Conservation (phyloP, 139 green algal species). For the Cymbomonas tetramitiformis region DNA sequence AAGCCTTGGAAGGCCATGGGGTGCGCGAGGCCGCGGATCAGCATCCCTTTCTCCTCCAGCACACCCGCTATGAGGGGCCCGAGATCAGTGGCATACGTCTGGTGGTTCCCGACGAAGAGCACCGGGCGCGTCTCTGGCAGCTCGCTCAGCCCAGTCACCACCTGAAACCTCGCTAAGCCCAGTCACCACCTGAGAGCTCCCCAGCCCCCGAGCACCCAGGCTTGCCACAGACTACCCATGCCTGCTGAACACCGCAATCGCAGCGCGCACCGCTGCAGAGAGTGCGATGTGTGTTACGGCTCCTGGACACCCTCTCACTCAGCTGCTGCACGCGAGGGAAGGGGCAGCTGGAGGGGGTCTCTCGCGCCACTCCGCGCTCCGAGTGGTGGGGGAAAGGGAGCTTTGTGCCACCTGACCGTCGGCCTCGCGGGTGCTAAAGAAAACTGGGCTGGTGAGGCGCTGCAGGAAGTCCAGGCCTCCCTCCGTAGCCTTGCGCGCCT, state of each 20-base stretch:
- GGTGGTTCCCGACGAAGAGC: slow-evolving; percentile 84
- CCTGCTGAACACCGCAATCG: too few species aligned
- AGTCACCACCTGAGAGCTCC: slow-evolving; percentile 19
- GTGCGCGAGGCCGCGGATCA: slow-evolving; percentile 69
- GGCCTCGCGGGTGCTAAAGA: slow-evolving; percentile 5
- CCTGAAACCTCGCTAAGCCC: slow-evolving; percentile 7
- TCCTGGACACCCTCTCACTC: too few species aligned
- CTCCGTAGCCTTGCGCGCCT: slow-evolving; percentile 1
- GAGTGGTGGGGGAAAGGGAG: background rate
- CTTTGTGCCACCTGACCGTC: background rate
- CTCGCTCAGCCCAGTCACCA: background rate
- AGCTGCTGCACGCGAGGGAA: too few species aligned
- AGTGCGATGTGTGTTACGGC: background rate
- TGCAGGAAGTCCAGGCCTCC: background rate
- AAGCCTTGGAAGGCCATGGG: slow-evolving; percentile 37
- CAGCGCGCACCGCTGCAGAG: slow-evolving; percentile 4
- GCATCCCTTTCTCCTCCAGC: slow-evolving; percentile 38
- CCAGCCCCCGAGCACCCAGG: slow-evolving; percentile 69
- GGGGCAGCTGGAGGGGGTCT: too few species aligned
- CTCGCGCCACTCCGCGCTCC: background rate
- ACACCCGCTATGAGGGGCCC: slow-evolving; percentile 56
- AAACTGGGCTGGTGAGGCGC: slow-evolving; percentile 1
- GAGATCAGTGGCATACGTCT: slow-evolving; percentile 60
- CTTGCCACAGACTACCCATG: too few species aligned
- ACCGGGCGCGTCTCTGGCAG: slow-evolving; percentile 3